Evolutionary conservation across 2,329 filamentous ascomycete genomes (phyloP).

Genomic region (Dryadomyces quercivorus): DNA sequence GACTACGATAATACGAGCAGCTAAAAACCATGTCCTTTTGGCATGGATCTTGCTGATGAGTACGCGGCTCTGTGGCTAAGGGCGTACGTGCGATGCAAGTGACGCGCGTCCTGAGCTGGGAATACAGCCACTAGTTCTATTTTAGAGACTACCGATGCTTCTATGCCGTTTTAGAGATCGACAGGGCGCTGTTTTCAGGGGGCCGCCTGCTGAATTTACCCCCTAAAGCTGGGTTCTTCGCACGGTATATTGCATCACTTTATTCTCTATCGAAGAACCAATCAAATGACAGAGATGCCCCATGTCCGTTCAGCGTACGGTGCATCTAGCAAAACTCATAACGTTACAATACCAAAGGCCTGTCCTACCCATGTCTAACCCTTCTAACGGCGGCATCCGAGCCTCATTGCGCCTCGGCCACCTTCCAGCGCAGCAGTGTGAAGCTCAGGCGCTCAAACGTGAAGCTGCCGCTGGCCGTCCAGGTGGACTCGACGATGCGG

Average conservation of each 20-base stretch:
- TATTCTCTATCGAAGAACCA: too few species aligned
- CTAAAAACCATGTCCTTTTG: too few species aligned
- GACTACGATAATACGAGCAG: too few species aligned
- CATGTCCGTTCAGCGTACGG: too few species aligned
- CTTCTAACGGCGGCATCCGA: neutral
- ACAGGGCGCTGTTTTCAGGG: neutral
- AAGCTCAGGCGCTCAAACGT: constrained; percentile 2
- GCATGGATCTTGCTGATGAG: too few species aligned
- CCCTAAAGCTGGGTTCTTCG: neutral
- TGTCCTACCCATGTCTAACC: too few species aligned
- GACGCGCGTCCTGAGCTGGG: neutral
- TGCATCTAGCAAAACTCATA: too few species aligned
- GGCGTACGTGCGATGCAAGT: neutral
- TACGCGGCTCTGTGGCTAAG: neutral
- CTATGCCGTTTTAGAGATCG: too few species aligned
- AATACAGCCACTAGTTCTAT: neutral
- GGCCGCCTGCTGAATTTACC: neutral
- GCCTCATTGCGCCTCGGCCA: neutral
- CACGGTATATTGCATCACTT: too few species aligned
- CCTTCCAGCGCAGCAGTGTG: constrained; percentile 2
- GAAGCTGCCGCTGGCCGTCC: neutral
- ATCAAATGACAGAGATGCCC: too few species aligned
- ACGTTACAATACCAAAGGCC: too few species aligned
- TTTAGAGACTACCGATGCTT: neutral
- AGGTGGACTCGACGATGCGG: constrained; percentile 1